Conservation (phyloP, 495 filamentous ascomycete species). For the Tetracladium setigerum region DNA sequence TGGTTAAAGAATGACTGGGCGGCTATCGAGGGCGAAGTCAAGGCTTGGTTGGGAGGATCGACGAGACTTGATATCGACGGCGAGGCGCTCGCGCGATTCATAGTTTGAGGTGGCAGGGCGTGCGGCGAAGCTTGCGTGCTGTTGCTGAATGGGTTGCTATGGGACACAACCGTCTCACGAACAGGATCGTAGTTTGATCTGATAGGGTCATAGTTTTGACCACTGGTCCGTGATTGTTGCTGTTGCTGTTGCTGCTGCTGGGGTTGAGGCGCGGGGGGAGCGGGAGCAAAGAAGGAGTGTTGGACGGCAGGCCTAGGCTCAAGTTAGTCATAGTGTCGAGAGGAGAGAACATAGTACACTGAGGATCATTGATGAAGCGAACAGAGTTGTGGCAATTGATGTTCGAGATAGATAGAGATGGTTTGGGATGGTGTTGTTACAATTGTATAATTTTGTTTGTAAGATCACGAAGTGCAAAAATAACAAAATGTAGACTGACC, state of each 20-base stretch:
- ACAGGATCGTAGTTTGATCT: slow-evolving; percentile 59
- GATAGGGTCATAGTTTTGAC: slow-evolving; percentile 83
- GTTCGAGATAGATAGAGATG: too few species aligned
- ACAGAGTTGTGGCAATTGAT: too few species aligned
- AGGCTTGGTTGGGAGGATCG: slow-evolving; percentile 54
- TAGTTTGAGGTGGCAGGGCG: slow-evolving; percentile 30
- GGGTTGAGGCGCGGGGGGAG: slow-evolving; percentile 9
- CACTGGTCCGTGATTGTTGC: slow-evolving; percentile 48
- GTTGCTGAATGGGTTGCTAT: slow-evolving; percentile 39
- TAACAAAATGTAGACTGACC: slow-evolving; percentile 18
- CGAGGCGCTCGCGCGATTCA: slow-evolving; percentile 72
- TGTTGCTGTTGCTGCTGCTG: slow-evolving; percentile 9
- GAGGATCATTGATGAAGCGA: too few species aligned
- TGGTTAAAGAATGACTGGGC: slow-evolving; percentile 33
- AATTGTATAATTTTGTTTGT: too few species aligned
- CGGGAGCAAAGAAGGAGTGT: background rate
- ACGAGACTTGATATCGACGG: slow-evolving; percentile 87
- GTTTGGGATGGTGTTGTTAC: slow-evolving; percentile 4
- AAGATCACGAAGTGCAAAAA: slow-evolving; percentile 3
- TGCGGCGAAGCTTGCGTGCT: slow-evolving; percentile 47
- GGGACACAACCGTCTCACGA: slow-evolving; percentile 36
- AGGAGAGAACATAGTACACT: background rate
- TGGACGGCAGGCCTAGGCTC: slow-evolving; percentile 23
- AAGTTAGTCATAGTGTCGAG: background rate
- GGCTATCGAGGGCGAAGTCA: slow-evolving; percentile 35